phyloP scores from a whole-genome alignment of 768 basidiomycete species.

The Lactarius hengduanensis region DNA sequence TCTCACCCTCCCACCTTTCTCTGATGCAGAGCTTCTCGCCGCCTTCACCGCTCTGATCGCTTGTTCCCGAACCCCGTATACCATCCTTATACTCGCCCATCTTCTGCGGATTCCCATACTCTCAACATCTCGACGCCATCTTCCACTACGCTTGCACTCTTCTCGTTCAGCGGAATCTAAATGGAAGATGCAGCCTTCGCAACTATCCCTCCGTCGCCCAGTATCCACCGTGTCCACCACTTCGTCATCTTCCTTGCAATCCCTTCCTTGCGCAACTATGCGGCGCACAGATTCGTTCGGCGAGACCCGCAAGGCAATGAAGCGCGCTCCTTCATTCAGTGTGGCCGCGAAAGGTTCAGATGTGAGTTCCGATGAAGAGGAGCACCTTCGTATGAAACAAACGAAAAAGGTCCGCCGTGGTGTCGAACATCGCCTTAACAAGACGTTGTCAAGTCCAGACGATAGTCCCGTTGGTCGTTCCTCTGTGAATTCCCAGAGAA shows the following conservation, averaged over 20 bases:
- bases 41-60: constrained; percentile 39
- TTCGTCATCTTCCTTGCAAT: constrained; percentile 26
- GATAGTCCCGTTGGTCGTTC: constrained; percentile 16
- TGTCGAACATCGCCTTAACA: constrained; percentile 10
- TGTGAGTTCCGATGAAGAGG: constrained; percentile 26
- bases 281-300: constrained; percentile 26
- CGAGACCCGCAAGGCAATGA: constrained; percentile 22
- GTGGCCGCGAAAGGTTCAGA: constrained; percentile 19
- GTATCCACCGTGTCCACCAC: constrained; percentile 24
- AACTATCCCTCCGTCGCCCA: constrained; percentile 19
- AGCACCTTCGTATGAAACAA: constrained; percentile 23
- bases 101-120: constrained; percentile 52
- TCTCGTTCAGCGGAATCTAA: constrained; percentile 16
- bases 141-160: constrained; percentile 28
- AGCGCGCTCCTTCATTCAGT: constrained; percentile 27
- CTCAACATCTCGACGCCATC: constrained; percentile 34
- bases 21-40: constrained; percentile 22
- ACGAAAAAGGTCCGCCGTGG: constrained; percentile 28
- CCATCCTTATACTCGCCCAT: constrained; percentile 47
- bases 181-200: constrained; percentile 22
- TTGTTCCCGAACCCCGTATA: constrained; percentile 60
- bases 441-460: constrained; percentile 12
- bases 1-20: not conserved
- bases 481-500: constrained; percentile 22
- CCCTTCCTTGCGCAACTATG: constrained; percentile 14